Evolutionary conservation across 176 grass and related monocot genomes (phyloP).

Genomic region (Oryza coarctata): DNA sequence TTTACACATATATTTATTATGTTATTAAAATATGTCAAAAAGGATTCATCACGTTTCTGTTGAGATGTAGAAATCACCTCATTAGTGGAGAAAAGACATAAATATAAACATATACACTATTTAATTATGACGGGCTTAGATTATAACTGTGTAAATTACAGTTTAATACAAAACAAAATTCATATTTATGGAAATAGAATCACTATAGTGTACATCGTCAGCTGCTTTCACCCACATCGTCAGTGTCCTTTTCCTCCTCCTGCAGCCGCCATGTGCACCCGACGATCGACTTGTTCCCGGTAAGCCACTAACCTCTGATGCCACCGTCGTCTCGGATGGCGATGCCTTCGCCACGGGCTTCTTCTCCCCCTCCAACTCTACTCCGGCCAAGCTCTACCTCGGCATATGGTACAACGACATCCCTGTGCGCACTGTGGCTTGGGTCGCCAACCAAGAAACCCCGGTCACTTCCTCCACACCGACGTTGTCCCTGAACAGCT

Average conservation of each 20-base stretch:
- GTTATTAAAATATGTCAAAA: no score
- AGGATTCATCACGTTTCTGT: no score
- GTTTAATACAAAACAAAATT: no score
- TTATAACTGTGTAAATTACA: no score
- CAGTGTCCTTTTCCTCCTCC: background rate
- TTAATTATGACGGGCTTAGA: no score
- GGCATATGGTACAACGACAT: slow-evolving; percentile 36
- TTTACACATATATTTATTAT: no score
- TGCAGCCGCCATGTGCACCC: background rate
- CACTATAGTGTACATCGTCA: background rate
- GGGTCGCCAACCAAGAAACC: slow-evolving; percentile 24
- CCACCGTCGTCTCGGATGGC: slow-evolving; percentile 12
- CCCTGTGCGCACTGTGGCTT: background rate
- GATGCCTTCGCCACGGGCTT: slow-evolving; percentile 17
- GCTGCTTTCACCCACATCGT: background rate
- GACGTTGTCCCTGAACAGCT: background rate
- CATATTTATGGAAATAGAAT: no score
- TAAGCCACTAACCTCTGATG: background rate
- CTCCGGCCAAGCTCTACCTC: background rate
- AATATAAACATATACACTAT: no score
- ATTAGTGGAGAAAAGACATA: no score
- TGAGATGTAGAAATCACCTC: no score
- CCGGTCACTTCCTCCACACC: background rate
- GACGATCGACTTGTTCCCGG: background rate
- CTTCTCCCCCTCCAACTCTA: slow-evolving; percentile 10